These are phyloP conservation scores for Arctium minus DNA, from an alignment of 129 eudicot species.

Conservation along the genomic window DNA sequence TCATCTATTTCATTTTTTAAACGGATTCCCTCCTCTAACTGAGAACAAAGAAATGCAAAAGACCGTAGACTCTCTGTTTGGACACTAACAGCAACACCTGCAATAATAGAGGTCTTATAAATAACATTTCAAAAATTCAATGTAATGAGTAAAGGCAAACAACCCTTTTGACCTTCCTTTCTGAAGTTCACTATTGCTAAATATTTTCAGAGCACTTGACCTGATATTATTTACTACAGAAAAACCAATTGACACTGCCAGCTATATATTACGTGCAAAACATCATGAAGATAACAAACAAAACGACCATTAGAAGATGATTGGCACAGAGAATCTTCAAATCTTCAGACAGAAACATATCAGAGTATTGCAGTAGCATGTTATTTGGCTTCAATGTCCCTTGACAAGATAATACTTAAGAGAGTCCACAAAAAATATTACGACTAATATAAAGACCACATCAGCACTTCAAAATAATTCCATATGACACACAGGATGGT, in stretches of 20 bases:
- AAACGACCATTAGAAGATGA: background rate
- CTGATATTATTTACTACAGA: no score
- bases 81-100: slow-evolving; percentile 60
- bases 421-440: no score
- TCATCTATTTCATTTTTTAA: slow-evolving; percentile 32
- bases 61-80: slow-evolving; percentile 74
- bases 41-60: slow-evolving; percentile 48
- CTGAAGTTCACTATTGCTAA: background rate
- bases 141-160: background rate
- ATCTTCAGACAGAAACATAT: background rate
- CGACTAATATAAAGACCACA: no score
- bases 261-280: no score
- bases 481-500: no score
- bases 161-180: background rate
- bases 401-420: no score
- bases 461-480: no score
- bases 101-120: background rate
- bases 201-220: background rate
- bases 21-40: slow-evolving; percentile 44
- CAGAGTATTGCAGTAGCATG: no score
- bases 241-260: no score
- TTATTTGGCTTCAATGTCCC: no score
- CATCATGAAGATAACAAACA: background rate
- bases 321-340: background rate
- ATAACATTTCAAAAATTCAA: background rate